Evolutionary conservation across 2,329 filamentous ascomycete species (phyloP).

Genomic region (Clonostachys chloroleuca): DNA sequence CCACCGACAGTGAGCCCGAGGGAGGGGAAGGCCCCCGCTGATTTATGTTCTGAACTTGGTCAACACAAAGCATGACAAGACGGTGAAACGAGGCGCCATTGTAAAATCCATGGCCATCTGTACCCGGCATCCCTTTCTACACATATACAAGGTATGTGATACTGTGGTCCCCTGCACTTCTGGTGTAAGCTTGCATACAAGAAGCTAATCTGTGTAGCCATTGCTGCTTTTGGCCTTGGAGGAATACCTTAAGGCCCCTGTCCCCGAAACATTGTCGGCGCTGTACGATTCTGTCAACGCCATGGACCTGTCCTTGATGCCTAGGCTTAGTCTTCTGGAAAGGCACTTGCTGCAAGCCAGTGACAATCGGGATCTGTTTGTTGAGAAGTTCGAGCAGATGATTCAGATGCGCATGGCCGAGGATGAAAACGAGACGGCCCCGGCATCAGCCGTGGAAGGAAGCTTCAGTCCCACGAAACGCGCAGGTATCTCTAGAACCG

Average conservation of each 20-base stretch:
- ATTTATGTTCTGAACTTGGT: conserved; percentile 97
- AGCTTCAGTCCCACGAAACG: conserved; percentile 40
- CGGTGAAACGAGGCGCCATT: conserved; percentile 85
- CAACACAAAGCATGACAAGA: conserved; percentile 95
- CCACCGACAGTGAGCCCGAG: conserved; percentile 59
- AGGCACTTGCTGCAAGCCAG: conserved; percentile 81
- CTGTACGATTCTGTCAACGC: conserved; percentile 91
- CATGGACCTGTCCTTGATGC: conserved; percentile 96
- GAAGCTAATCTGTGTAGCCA: conserved; percentile 49
- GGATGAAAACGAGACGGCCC: conserved; percentile 41
- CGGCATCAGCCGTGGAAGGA: conserved; percentile 32
- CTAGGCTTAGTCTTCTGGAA: conserved; percentile 77
- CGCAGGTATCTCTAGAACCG: conserved; percentile 51
- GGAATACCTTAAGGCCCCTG: conserved; percentile 92
- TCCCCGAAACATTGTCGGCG: conserved; percentile 79
- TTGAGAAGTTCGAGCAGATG: conserved; percentile 97
- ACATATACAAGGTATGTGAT: conserved; percentile 84
- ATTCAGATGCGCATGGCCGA: conserved; percentile 76
- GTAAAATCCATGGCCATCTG: conserved; percentile 99
- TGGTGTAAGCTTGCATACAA: neutral
- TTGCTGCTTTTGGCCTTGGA: conserved; percentile 86
- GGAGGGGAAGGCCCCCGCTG: conserved; percentile 77
- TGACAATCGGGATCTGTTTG: conserved; percentile 92
- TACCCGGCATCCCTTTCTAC: conserved; percentile 92
- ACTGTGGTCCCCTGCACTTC: neutral